Conservation (phyloP, 179 eudicot species). For the Beta macrorhiza region DNA sequence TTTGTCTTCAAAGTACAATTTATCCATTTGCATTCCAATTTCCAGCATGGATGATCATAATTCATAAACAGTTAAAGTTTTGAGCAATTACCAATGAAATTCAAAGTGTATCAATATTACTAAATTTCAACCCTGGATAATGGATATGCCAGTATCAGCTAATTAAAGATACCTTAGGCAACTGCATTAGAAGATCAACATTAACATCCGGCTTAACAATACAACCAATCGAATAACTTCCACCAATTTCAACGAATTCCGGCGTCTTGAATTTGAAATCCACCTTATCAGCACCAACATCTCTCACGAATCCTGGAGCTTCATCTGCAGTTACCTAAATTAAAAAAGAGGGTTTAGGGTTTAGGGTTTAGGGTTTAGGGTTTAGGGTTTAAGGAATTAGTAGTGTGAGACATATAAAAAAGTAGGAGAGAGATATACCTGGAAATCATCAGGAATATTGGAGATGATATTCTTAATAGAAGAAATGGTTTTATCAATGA, state of each 20-base stretch:
- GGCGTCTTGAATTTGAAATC: conserved; percentile 83
- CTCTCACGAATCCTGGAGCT: conserved; percentile 78
- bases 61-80: neutral
- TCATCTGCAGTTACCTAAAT: conserved; percentile 61
- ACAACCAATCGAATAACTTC: conserved; percentile 70
- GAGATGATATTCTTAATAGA: conserved; percentile 48
- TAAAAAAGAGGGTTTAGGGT: conserved; percentile 13
- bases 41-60: neutral
- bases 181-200: conserved; percentile 66
- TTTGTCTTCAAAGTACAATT: neutral
- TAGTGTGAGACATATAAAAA: neutral
- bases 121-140: neutral
- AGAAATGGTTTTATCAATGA: conserved; percentile 47
- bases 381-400: conserved; percentile 17
- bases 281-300: conserved; percentile 84
- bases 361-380: conserved; percentile 27
- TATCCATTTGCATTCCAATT: neutral
- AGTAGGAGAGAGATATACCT: conserved; percentile 26
- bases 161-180: conserved; percentile 69
- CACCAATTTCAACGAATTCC: conserved; percentile 55
- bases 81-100: neutral
- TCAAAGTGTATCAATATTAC: neutral
- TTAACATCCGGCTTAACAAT: conserved; percentile 63
- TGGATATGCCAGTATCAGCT: neutral
- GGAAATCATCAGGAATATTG: conserved; percentile 56